phyloP scores from a whole-genome alignment of 495 filamentous ascomycete genomes.

The Chaetomium cochliodes region DNA sequence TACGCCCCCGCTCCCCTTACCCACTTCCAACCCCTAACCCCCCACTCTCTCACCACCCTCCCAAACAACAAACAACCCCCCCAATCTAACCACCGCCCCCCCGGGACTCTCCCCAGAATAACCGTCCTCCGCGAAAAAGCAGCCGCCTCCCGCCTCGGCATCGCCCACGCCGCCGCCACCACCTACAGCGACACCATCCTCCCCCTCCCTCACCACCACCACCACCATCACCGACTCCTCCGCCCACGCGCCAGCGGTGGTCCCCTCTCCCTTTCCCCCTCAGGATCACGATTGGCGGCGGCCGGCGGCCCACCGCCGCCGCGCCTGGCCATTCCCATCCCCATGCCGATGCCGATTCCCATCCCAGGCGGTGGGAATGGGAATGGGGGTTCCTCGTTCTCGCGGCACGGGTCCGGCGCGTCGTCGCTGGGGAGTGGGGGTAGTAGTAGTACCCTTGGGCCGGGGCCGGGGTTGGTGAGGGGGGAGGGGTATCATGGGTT shows the following conservation, averaged over 20 bases:
- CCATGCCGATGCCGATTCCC: constrained; percentile 9
- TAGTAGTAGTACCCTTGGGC: neutral
- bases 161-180: constrained; percentile 25
- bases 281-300: neutral
- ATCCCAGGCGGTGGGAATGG: neutral
- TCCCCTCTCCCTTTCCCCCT: neutral
- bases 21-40: no score
- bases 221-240: neutral
- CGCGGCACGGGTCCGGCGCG: neutral
- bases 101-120: constrained; percentile 33
- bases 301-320: neutral
- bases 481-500: no score
- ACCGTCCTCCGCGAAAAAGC: constrained; percentile 45
- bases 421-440: neutral
- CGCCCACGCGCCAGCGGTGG: neutral
- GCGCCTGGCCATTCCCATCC: neutral
- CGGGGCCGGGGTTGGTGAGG: no score
- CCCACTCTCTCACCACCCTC: neutral
- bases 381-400: no score
- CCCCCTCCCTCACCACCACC: neutral
- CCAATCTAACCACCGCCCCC: neutral
- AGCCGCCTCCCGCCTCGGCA: constrained; percentile 38
- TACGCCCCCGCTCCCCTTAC: constrained; percentile 31
- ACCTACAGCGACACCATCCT: constrained; percentile 18
- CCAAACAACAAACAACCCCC: neutral